Percentiles rank a stretch among this genome's conserved stretches.
Conservation (phyloP, 805 yeast genomes). For the Pichia heedii region DNA sequence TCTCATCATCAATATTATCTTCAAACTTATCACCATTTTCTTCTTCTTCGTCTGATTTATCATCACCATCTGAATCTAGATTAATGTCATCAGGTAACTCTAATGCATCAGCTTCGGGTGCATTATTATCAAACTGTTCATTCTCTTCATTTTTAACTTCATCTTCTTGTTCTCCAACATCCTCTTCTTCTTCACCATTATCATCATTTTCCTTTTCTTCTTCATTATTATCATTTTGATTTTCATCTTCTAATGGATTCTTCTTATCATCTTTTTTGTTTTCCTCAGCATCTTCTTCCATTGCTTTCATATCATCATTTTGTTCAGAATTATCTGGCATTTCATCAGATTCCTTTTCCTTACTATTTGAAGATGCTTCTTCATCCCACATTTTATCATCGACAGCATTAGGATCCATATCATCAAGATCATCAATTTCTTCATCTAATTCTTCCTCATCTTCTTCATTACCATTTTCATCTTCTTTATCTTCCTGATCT, state of each 20-base stretch:
- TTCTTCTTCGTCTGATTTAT: constrained; percentile 25
- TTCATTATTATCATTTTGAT: constrained; percentile 32
- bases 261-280: constrained; percentile 26
- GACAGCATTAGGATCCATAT: constrained; percentile 85
- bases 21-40: constrained; percentile 18
- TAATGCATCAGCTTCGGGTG: constrained; percentile 77
- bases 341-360: constrained; percentile 76
- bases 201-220: constrained; percentile 37
- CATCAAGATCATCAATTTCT: constrained; percentile 81
- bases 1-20: constrained; percentile 17
- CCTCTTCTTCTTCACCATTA: constrained; percentile 52
- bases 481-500: constrained; percentile 39
- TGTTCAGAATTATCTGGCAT: constrained; percentile 50
- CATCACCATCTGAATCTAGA: constrained; percentile 71
- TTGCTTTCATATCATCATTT: constrained; percentile 25
- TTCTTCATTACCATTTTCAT: constrained; percentile 41
- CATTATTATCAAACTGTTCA: constrained; percentile 61
- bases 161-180: constrained; percentile 77
- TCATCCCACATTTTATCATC: constrained; percentile 99
- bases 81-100: constrained; percentile 91
- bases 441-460: constrained; percentile 76
- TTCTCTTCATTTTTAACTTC: constrained; percentile 60
- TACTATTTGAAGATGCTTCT: constrained; percentile 63
- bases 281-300: constrained; percentile 29
- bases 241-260: constrained; percentile 27